Base-by-base conservation (phyloP, 2,329 filamentous ascomycete genomes). In the Hypoxylon sp. region DNA sequence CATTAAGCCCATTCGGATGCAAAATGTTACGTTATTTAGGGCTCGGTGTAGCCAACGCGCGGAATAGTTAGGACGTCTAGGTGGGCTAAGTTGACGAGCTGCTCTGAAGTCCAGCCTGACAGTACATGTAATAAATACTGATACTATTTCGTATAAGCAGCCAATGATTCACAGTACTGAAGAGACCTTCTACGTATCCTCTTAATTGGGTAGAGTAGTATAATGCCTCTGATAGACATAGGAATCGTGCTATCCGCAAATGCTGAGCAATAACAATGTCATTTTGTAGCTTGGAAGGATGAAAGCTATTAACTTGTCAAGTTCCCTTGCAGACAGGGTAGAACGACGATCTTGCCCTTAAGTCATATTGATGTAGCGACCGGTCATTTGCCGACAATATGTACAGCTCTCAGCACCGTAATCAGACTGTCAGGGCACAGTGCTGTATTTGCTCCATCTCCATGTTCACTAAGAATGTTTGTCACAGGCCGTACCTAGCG, bases 321-420 rank as follows among this genome's bases (percentile, higher is more conserved):
- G 31, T 58, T 44, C 25, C 33, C 20, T 13, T 42, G 27, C 6
- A 33, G 48, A 48, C 35, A 44, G 53, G 53, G 44, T 56, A 49
- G 40, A 53, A 40, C 37, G 64, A 40, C 31, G 58, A 68, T 68
- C 64, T 62, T 70, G 57, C 25, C 54, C 35, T 46, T 27, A 40
- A 58, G 33, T 55, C 17, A 55, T 58, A 31, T 68, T 57, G 49
- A 62, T 64, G 56, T 35, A 53, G 46, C 57, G 67, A 61, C 61
- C 46, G 42, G 50, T 61, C 27, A 64, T 65, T 70, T 62, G 46
- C 51, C 60, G 37, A 37, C 6, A 61, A 22, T 31, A 46, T 27
- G 25, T 27, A 27, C 25, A 4, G 25, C 25, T 27, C 25, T 27
- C 25, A 27, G 25, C 53, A 70, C 33, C 50, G 59, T 66, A 46